Percentiles rank a stretch among this genome's conserved stretches.
phyloP scores from a whole-genome alignment of 1,284 basidiomycete species.

The Naganishia albida region DNA sequence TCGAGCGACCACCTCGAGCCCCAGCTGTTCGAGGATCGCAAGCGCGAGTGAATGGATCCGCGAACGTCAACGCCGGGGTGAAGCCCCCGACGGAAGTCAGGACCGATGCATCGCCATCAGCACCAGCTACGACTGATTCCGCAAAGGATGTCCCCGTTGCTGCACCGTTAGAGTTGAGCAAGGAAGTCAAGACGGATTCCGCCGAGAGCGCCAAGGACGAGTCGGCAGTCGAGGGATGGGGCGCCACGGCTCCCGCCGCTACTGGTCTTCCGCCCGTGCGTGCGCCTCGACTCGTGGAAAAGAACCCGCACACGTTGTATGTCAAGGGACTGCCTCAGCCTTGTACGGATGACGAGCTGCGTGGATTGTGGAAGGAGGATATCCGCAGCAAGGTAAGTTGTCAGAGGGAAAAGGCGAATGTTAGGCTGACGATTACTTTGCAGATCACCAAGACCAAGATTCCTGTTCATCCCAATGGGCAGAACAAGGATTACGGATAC shows the following conservation, averaged over 20 bases:
- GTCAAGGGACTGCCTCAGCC: conserved; percentile 65
- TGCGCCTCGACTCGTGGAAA: conserved; percentile 48
- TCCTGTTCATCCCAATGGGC: conserved; percentile 56
- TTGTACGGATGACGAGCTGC: conserved; percentile 68
- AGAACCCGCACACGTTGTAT: conserved; percentile 79
- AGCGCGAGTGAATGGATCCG: conserved; percentile 23
- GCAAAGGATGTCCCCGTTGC: conserved; percentile 14
- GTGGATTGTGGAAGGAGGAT: conserved; percentile 65
- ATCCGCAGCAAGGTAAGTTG: conserved; percentile 43
- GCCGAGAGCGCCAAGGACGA: conserved; percentile 49
- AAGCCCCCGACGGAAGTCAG: conserved; percentile 39
- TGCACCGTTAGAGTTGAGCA: conserved; percentile 46
- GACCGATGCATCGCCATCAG: neutral
- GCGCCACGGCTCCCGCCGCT: conserved; percentile 45
- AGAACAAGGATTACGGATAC: conserved; percentile 61
- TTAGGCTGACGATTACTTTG: conserved; percentile 14
- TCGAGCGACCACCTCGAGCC: conserved; percentile 19
- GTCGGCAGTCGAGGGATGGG: conserved; percentile 52
- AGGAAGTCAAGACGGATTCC: conserved; percentile 10
- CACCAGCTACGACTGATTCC: neutral
- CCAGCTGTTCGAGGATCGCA: conserved; percentile 13
- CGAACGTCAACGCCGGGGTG: conserved; percentile 31
- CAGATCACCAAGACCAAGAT: conserved; percentile 74
- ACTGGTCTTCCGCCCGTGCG: conserved; percentile 41
- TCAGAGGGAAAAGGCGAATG: conserved; percentile 58